These are phyloP conservation scores for Auricularia sp. DNA, from an alignment of 768 basidiomycete species.

Conservation along the genomic window DNA sequence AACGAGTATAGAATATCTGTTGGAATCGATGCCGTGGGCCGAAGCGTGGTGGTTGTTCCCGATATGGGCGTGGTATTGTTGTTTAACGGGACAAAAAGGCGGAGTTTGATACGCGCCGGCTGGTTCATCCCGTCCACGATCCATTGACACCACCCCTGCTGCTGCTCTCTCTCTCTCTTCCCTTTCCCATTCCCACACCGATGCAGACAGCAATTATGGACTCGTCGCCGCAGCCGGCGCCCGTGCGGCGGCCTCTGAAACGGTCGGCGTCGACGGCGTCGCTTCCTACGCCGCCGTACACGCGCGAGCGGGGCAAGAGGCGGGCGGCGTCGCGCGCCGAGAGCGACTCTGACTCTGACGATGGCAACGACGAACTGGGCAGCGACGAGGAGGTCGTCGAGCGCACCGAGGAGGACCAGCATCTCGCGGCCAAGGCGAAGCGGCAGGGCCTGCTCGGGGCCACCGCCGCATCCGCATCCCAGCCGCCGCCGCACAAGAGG, in stretches of 20 bases:
- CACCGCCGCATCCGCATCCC: not conserved
- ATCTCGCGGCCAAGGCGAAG: not conserved
- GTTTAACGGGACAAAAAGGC: not conserved
- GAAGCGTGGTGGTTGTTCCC: no score
- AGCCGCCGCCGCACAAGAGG: not conserved
- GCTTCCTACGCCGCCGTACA: slow-evolving; percentile 57
- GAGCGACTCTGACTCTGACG: slow-evolving; percentile 14
- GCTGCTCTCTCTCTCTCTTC: not conserved
- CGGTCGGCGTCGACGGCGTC: slow-evolving; percentile 55
- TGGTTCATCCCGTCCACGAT: no score
- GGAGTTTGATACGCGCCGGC: not conserved
- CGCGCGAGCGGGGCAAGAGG: slow-evolving; percentile 36
- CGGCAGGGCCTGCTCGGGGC: not conserved
- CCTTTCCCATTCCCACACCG: not conserved
- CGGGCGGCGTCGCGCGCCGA: slow-evolving; percentile 8
- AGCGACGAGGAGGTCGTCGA: not conserved
- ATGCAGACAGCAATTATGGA: not conserved
- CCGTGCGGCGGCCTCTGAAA: slow-evolving; percentile 33
- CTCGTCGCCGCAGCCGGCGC: slow-evolving; percentile 3
- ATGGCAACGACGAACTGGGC: not conserved
- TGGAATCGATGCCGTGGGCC: no score
- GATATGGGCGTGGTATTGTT: not conserved
- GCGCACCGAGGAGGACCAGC: slow-evolving; percentile 7
- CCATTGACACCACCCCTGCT: no score
- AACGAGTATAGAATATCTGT: no score